These are phyloP conservation scores for Daldinia decipiens DNA, from an alignment of 495 filamentous ascomycete species.

Conservation along the genomic window DNA sequence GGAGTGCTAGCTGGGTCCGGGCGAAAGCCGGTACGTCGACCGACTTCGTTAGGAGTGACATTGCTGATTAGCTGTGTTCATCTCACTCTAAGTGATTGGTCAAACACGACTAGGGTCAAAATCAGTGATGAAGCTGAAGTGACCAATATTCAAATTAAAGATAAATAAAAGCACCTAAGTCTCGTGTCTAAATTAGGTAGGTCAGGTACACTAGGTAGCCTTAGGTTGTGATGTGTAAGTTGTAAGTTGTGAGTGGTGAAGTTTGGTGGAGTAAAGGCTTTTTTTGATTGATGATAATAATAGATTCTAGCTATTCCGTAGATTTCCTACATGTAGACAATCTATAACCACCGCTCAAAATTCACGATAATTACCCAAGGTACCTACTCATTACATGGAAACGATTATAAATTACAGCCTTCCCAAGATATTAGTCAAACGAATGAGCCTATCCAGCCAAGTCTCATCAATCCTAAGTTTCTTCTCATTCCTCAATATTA, in stretches of 20 bases:
- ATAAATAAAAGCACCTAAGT: not conserved
- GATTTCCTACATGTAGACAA: not conserved
- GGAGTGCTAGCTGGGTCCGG: slow-evolving; percentile 77
- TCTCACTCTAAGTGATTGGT: not conserved
- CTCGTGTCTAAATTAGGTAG: not conserved
- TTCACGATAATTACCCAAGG: not conserved
- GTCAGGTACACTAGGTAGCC: not conserved
- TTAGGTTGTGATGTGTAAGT: slow-evolving; percentile 9
- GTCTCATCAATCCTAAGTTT: not conserved
- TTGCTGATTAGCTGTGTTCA: slow-evolving; percentile 35
- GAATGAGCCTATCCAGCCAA: not conserved
- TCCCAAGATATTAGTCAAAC: not conserved
- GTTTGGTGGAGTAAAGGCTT: slow-evolving; percentile 27
- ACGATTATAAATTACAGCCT: not conserved
- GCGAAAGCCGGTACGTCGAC: slow-evolving; percentile 82
- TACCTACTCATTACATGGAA: not conserved
- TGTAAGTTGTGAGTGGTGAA: slow-evolving; percentile 22
- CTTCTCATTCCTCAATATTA: not conserved
- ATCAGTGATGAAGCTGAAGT: not conserved
- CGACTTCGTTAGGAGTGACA: slow-evolving; percentile 53
- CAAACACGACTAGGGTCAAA: not conserved
- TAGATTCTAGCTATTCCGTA: not conserved
- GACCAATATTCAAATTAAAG: not conserved
- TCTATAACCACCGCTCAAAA: slow-evolving; percentile 5
- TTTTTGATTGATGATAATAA: slow-evolving; percentile 19